These are phyloP conservation scores for Candida sakaeoensis DNA, from an alignment of 805 yeast genomes.

Conservation along the genomic window DNA sequence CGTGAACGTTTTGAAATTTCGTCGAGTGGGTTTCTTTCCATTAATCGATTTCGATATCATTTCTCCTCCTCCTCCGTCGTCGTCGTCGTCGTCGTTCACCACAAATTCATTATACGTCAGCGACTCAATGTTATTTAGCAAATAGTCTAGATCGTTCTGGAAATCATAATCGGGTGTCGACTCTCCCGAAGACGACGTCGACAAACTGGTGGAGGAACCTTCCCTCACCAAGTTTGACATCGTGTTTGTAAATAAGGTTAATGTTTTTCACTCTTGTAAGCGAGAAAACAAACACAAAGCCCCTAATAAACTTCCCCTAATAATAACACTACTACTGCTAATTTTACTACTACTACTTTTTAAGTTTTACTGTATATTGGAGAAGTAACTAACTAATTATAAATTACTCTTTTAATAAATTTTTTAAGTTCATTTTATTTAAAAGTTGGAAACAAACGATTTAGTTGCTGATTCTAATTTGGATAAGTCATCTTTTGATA, in stretches of 20 bases:
- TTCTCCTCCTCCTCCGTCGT: background rate
- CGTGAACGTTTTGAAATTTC: slow-evolving; percentile 12
- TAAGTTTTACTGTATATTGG: background rate
- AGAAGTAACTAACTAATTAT: background rate
- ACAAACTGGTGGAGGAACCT: background rate
- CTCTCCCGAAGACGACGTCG: background rate
- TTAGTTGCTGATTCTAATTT: slow-evolving; percentile 89
- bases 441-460: slow-evolving; percentile 59
- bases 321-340: too few relatives aligned
- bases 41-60: background rate
- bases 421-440: slow-evolving; percentile 5
- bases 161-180: slow-evolving; percentile 14
- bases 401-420: slow-evolving; percentile 1
- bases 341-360: too few relatives aligned
- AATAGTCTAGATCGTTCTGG: slow-evolving; percentile 28
- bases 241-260: background rate
- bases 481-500: slow-evolving; percentile 81
- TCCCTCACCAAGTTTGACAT: background rate
- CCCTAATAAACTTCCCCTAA: too few relatives aligned
- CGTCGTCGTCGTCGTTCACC: too few relatives aligned
- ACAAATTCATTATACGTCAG: background rate
- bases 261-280: too few relatives aligned
- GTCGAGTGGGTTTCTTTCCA: background rate
- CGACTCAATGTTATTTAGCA: slow-evolving; percentile 16
- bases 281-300: too few relatives aligned